Evolutionary conservation across 345 rosid genomes (phyloP).

Genomic region (Eutrema japonicum): DNA sequence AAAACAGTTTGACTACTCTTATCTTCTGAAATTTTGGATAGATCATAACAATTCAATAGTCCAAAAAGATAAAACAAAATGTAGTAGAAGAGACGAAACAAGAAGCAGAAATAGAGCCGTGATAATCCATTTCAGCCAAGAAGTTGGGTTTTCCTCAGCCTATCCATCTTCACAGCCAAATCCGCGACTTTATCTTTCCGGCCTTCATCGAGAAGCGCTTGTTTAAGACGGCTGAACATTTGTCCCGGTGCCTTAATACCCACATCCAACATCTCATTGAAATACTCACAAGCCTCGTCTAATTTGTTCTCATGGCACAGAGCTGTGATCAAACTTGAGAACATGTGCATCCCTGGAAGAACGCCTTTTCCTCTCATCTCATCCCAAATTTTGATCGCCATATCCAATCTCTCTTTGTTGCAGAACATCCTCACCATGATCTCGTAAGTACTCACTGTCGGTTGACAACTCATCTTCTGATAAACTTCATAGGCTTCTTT

Average conservation of each 20-base stretch:
- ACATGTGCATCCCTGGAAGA: slow-evolving; percentile 92
- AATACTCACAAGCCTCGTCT: slow-evolving; percentile 81
- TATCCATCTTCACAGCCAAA: slow-evolving; percentile 63
- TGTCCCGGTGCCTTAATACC: slow-evolving; percentile 84
- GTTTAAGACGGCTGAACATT: slow-evolving; percentile 77
- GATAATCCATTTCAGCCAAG: slow-evolving; percentile 37
- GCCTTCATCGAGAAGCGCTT: slow-evolving; percentile 65
- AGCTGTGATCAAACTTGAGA: slow-evolving; percentile 62
- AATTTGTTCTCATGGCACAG: slow-evolving; percentile 62
- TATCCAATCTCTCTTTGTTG: slow-evolving; percentile 60
- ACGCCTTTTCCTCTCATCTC: slow-evolving; percentile 77
- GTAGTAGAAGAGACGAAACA: slow-evolving; percentile 4
- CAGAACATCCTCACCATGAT: slow-evolving; percentile 87
- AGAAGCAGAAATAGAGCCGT: neutral
- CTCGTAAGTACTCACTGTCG: slow-evolving; percentile 76
- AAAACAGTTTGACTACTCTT: neutral
- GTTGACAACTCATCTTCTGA: slow-evolving; percentile 66
- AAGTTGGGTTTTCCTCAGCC: slow-evolving; percentile 64
- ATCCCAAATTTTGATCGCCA: slow-evolving; percentile 69
- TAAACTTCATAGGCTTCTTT: slow-evolving; percentile 65
- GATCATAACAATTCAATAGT: slow-evolving; percentile 14
- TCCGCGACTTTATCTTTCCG: slow-evolving; percentile 52
- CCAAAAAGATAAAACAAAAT: slow-evolving; percentile 9
- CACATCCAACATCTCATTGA: slow-evolving; percentile 79
- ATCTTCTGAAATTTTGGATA: slow-evolving; percentile 6